Percentiles rank a stretch among this genome's conserved stretches.
Conservation (phyloP, 2,329 filamentous ascomycete species). For the Coniochaeta hoffmannii region DNA sequence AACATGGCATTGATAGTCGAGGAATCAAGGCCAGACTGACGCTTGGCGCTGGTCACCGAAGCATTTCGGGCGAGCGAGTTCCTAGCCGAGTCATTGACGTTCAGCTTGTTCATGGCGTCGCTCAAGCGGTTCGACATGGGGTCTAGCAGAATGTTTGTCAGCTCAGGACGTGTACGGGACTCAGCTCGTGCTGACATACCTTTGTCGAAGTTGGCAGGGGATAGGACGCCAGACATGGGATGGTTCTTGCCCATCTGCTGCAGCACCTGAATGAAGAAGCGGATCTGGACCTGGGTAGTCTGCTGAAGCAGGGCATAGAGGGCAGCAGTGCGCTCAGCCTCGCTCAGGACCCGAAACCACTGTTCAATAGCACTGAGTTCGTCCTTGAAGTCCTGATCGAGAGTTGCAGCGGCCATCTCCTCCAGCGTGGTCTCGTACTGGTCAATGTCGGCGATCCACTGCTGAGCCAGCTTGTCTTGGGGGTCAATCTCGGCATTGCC, state of each 20-base stretch:
- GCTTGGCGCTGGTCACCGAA: constrained; percentile 72
- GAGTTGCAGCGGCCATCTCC: constrained; percentile 97
- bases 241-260: constrained; percentile 99
- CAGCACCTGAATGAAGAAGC: constrained; percentile 97
- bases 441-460: constrained; percentile 98
- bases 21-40: constrained; percentile 88
- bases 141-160: constrained; percentile 46
- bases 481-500: constrained; percentile 67
- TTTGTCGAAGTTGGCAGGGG: constrained; percentile 94
- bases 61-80: constrained; percentile 79
- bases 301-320: constrained; percentile 94
- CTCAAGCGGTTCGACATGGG: constrained; percentile 94
- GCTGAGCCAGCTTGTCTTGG: constrained; percentile 88
- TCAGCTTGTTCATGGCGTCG: constrained; percentile 94
- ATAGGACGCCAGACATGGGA: constrained; percentile 91
- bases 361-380: constrained; percentile 98
- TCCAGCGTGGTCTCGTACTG: constrained; percentile 98
- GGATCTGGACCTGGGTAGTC: constrained; percentile 96
- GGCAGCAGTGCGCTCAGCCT: constrained; percentile 91
- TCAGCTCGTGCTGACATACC: constrained; percentile 43
- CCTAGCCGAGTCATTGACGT: constrained; percentile 70
- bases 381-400: constrained; percentile 99
- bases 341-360: constrained; percentile 96
- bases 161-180: neutral
- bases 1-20: constrained; percentile 98